phyloP scores from a whole-genome alignment of 441 rosid species.

The Macaranga tanarius region DNA sequence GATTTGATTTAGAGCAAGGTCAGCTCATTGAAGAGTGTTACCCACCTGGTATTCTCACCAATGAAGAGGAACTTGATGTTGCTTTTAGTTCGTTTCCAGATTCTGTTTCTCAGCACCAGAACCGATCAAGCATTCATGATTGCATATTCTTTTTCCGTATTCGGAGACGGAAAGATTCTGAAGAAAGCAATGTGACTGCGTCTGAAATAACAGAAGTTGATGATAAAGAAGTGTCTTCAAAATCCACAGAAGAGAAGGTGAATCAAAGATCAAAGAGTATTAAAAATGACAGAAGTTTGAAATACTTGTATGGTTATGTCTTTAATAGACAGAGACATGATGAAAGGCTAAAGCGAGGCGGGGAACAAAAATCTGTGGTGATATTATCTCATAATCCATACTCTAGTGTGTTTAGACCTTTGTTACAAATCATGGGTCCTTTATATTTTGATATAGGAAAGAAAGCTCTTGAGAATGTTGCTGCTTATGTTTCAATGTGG shows the following conservation, averaged over 20 bases:
- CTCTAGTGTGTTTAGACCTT: slow-evolving; percentile 82
- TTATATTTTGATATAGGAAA: slow-evolving; percentile 80
- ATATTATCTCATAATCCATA: slow-evolving; percentile 79
- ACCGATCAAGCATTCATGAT: slow-evolving; percentile 88
- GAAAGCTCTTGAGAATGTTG: slow-evolving; percentile 82
- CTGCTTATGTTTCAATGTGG: slow-evolving; percentile 88
- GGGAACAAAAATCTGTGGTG: slow-evolving; percentile 95
- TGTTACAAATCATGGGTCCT: slow-evolving; percentile 96
- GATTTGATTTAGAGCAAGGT: slow-evolving; percentile 98
- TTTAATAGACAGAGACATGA: slow-evolving; percentile 96
- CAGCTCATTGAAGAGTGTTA: slow-evolving; percentile 94
- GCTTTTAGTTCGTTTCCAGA: slow-evolving; percentile 96
- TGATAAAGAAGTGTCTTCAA: slow-evolving; percentile 31
- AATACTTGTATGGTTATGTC: slow-evolving; percentile 83
- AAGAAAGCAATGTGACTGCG: slow-evolving; percentile 31
- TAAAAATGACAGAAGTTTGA: slow-evolving; percentile 24
- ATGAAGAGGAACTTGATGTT: slow-evolving; percentile 86
- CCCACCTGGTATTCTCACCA: slow-evolving; percentile 66
- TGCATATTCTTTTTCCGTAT: slow-evolving; percentile 96
- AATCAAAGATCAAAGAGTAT: slow-evolving; percentile 21
- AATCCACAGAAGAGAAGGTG: slow-evolving; percentile 24
- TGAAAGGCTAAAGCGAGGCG: slow-evolving; percentile 92
- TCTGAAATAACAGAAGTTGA: slow-evolving; percentile 37
- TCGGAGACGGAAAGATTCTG: slow-evolving; percentile 44
- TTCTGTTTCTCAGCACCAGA: slow-evolving; percentile 86